A percentile compares a stretch with the other conserved stretches of the same genome.
Conservation (phyloP, 805 yeast genomes). For the Huiozyma sinensis region DNA sequence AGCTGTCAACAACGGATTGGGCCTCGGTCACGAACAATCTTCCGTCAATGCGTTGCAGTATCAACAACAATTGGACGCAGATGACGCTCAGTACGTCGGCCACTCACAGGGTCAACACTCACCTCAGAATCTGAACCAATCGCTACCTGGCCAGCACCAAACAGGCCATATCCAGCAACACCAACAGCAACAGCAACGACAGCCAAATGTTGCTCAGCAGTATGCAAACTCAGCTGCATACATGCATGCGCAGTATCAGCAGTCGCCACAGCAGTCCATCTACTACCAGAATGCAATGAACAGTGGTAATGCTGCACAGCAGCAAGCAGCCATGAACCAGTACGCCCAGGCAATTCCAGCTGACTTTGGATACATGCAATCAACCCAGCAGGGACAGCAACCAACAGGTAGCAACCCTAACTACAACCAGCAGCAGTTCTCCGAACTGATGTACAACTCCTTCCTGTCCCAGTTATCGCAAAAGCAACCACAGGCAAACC, state of each 20-base stretch:
- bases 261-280: conserved; percentile 6
- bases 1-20: background rate
- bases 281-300: conserved; percentile 3
- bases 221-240: conserved; percentile 1
- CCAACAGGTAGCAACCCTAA: background rate
- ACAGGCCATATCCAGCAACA: conserved; percentile 2
- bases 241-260: conserved; percentile 4
- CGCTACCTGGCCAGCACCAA: conserved; percentile 3
- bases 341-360: background rate
- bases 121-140: too few relatives aligned
- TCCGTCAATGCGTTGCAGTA: conserved; percentile 10
- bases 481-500: conserved; percentile 8
- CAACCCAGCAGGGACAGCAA: background rate
- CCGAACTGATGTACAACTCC: conserved; percentile 28
- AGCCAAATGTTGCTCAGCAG: background rate
- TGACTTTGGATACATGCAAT: background rate
- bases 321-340: background rate
- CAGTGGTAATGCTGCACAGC: background rate
- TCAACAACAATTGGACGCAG: conserved; percentile 13
- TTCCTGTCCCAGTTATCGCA: conserved; percentile 26
- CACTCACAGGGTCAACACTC: conserved; percentile 6
- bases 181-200: conserved; percentile 9
- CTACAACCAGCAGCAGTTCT: conserved; percentile 11
- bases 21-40: too few relatives aligned
- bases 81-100: conserved; percentile 8